Evolutionary conservation across 1,284 basidiomycete species (phyloP), one percentile per base, ranked within the genome.

Genomic region (Tetrapyrgos nigripes): DNA sequence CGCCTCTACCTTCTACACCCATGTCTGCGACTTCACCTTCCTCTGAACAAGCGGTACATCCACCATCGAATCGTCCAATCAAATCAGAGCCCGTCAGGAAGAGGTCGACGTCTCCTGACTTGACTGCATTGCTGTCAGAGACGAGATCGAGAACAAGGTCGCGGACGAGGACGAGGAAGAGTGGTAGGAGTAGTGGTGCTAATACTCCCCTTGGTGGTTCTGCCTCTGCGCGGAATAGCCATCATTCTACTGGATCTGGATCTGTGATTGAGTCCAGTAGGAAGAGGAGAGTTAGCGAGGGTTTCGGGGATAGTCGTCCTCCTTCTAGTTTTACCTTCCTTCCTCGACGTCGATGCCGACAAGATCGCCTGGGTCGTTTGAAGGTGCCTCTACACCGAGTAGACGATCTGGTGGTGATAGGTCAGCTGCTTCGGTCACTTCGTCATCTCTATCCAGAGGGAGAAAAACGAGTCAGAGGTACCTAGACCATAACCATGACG

Each of bases 401-500:
- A 40, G 37, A 40, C 6, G 37, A n/a, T 11, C 37, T 17, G 19
- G 37, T 17, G 37, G 19, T n/a, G 37, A n/a, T 17, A 40, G n/a
- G n/a, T n/a, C n/a, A n/a, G n/a, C 17, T 8, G 8, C 37, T n/a
- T 40, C 37, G 14, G 17, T n/a, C 5, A 17, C 37, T 8, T 40
- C 37, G 17, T 17, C 9, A 8, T 8, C 31, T 8, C 9, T 40
- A 4, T 8, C 17, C 13, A 50, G 54, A 26, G 54, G 54, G 26
- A 23, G 54, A 19, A 50, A 24, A 19, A 47, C 31, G 4, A 68
- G 60, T 35, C 31, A 49, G 43, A 37, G 53, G 31, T 43, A 40
- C 10, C 43, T 51, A 1, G 47, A 21, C 28, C 53, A 69, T 26
- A 70, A 73, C 46, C 58, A 74, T 33, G 67, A 71, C 46, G 70